phyloP scores from a whole-genome alignment of 2,329 filamentous ascomycete genomes.

The Pestalotiopsis sp. region DNA sequence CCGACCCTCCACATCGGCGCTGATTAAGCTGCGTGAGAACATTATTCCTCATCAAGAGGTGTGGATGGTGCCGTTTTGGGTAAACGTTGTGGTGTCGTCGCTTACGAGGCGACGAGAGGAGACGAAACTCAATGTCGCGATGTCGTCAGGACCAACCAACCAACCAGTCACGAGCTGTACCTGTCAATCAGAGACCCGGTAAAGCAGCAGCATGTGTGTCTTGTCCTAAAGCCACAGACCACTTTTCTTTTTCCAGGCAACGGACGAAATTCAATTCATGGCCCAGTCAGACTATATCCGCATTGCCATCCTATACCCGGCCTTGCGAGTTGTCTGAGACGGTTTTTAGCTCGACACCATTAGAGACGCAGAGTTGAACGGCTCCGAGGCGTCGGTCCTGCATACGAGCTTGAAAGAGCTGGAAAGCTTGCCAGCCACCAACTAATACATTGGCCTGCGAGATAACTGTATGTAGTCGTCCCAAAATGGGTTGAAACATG shows the following conservation, averaged over 20 bases:
- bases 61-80: not conserved
- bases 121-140: not conserved
- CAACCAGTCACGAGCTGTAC: not conserved
- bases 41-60: too few relatives aligned
- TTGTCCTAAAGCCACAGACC: too few relatives aligned
- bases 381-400: not conserved
- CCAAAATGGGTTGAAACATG: not conserved
- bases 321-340: not conserved
- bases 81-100: not conserved
- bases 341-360: not conserved
- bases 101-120: not conserved
- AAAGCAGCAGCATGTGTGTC: not conserved
- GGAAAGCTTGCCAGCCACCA: not conserved
- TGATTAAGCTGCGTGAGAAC: not conserved
- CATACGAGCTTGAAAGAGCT: not conserved
- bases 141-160: not conserved
- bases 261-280: not conserved
- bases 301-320: not conserved
- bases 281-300: not conserved
- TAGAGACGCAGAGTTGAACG: not conserved
- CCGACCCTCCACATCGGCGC: slow-evolving; percentile 1
- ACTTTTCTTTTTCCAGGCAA: too few relatives aligned
- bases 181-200: not conserved
- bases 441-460: not conserved
- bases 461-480: not conserved